A percentile compares a stretch with the other conserved stretches of the same genome.
phyloP scores from a whole-genome alignment of 129 eudicot species.

The Flaveria linearis region DNA sequence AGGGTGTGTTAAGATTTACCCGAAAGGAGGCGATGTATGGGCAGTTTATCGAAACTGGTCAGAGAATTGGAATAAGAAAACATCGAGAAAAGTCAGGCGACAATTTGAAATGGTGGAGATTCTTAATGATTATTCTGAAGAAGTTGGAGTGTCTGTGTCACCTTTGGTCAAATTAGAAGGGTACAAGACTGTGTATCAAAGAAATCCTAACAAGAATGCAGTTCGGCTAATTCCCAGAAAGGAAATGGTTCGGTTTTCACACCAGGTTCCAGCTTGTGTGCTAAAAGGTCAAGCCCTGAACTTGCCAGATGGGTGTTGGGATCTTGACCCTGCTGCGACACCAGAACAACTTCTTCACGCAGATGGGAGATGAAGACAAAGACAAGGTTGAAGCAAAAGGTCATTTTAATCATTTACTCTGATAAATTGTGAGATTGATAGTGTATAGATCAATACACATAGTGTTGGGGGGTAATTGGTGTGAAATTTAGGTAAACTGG shows the following conservation, averaged over 20 bases:
- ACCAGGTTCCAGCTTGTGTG: constrained; percentile 83
- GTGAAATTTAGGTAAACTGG: constrained; percentile 26
- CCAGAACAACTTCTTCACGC: constrained; percentile 79
- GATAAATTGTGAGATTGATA: constrained; percentile 44
- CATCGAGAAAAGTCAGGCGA: constrained; percentile 65
- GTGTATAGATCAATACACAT: constrained; percentile 63
- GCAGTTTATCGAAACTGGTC: constrained; percentile 92
- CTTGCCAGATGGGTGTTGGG: constrained; percentile 97
- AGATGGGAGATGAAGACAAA: constrained; percentile 33
- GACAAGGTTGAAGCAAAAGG: constrained; percentile 8
- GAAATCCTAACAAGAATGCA: constrained; percentile 54
- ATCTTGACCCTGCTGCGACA: constrained; percentile 95
- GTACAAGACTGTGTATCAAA: constrained; percentile 77
- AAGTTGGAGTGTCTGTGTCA: constrained; percentile 62
- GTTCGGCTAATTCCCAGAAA: constrained; percentile 67
- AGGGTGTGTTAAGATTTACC: constrained; percentile 75
- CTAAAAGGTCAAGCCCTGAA: constrained; percentile 57
- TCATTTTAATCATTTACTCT: constrained; percentile 31
- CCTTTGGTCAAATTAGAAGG: constrained; percentile 77
- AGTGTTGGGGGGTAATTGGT: constrained; percentile 24
- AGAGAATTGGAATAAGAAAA: constrained; percentile 63
- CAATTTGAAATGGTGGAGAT: constrained; percentile 94
- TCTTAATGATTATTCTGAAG: constrained; percentile 82
- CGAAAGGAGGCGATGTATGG: constrained; percentile 87
- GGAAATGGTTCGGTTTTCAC: constrained; percentile 92